A percentile compares a stretch with the other conserved stretches of the same genome.
These are phyloP conservation scores for Starmerella geochares DNA, from an alignment of 805 yeast species.

Conservation along the genomic window DNA sequence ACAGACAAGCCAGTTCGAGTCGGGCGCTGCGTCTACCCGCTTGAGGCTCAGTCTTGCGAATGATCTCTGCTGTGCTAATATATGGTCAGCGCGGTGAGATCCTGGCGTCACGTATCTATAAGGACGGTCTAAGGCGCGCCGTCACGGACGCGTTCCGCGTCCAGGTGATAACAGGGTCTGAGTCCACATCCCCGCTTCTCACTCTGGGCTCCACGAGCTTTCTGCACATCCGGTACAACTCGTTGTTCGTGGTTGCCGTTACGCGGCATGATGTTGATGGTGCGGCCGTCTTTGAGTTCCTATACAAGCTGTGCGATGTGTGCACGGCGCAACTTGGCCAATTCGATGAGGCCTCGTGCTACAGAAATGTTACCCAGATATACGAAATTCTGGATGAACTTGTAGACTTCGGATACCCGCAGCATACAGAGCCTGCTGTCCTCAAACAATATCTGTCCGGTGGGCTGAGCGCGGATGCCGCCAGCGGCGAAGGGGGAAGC, in stretches of 20 bases:
- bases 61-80: slow-evolving; percentile 78
- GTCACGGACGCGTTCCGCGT: slow-evolving; percentile 84
- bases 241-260: slow-evolving; percentile 78
- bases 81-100: slow-evolving; percentile 76
- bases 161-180: slow-evolving; percentile 68
- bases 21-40: too few relatives aligned
- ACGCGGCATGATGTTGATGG: slow-evolving; percentile 83
- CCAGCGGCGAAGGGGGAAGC: not conserved
- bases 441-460: slow-evolving; percentile 26
- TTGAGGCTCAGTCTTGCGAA: too few relatives aligned
- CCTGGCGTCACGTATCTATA: slow-evolving; percentile 59
- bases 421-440: slow-evolving; percentile 44
- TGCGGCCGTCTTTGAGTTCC: slow-evolving; percentile 64
- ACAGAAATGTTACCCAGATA: slow-evolving; percentile 55
- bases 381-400: slow-evolving; percentile 72
- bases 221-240: slow-evolving; percentile 53
- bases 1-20: not conserved
- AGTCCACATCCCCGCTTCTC: slow-evolving; percentile 52
- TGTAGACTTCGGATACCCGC: slow-evolving; percentile 70
- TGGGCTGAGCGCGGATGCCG: not conserved
- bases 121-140: slow-evolving; percentile 66
- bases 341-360: slow-evolving; percentile 43
- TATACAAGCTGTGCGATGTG: slow-evolving; percentile 50
- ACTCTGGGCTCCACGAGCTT: slow-evolving; percentile 91
- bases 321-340: slow-evolving; percentile 38